Evolutionary conservation across 2,329 filamentous ascomycete genomes (phyloP).

Genomic region (Clonostachys rhizophaga): DNA sequence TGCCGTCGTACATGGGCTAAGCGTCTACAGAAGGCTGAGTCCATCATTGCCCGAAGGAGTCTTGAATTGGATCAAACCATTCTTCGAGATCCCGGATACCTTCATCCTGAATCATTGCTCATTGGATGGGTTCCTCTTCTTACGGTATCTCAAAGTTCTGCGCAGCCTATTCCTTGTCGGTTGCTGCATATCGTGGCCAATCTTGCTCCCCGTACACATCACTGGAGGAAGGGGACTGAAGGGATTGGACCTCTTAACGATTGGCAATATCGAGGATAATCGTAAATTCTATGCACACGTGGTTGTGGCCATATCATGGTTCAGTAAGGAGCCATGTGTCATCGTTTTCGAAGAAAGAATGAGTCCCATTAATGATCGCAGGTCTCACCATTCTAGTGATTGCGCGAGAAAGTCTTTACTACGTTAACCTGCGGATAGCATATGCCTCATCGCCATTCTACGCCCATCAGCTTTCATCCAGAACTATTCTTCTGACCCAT

Average conservation of each 20-base stretch:
- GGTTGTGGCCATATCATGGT: conserved; percentile 78
- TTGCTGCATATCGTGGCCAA: conserved; percentile 78
- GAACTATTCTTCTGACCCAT: conserved; percentile 83
- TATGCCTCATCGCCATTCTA: conserved; percentile 84
- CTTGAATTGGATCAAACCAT: conserved; percentile 62
- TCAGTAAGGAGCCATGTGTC: conserved; percentile 14
- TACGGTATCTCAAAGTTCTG: conserved; percentile 66
- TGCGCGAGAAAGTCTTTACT: conserved; percentile 83
- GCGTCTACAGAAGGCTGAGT: conserved; percentile 42
- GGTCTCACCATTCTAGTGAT: conserved; percentile 85
- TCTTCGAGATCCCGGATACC: conserved; percentile 67
- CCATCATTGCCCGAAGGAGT: conserved; percentile 54
- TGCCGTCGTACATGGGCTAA: neutral
- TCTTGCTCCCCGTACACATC: conserved; percentile 80
- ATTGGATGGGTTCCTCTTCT: conserved; percentile 84
- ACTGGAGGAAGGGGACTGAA: conserved; percentile 64
- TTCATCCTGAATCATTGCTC: conserved; percentile 87
- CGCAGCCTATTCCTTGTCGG: conserved; percentile 83
- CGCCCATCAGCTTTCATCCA: conserved; percentile 78
- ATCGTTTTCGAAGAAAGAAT: too few species aligned
- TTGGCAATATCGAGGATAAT: conserved; percentile 63
- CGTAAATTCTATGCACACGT: conserved; percentile 74
- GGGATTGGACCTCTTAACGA: conserved; percentile 73
- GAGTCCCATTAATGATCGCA: conserved; percentile 19
- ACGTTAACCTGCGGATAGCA: conserved; percentile 87